Evolutionary conservation across 345 rosid genomes (phyloP), one percentile per base, ranked within the genome.

Genomic region (Eucalyptus cloeziana): DNA sequence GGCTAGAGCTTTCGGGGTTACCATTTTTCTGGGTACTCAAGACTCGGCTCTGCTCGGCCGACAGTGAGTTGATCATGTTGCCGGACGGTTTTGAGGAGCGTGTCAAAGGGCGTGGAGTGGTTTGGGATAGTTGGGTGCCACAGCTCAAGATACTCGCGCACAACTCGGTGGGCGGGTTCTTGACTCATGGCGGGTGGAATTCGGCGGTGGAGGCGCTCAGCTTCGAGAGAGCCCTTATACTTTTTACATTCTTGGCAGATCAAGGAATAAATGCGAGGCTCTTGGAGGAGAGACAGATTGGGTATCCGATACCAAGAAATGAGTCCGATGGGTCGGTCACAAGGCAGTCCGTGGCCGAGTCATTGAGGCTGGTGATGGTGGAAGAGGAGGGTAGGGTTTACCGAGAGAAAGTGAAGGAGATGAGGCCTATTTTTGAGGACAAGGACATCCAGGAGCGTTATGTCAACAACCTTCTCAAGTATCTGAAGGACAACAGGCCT

Each of bases 11-110:
- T 14, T 92, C 94, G 5, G 89, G 89, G 49, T 81, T 91, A 43
- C 92, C 94, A 11, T 93, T 94, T 88, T 91, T 94, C 4, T 94
- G 91, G 93, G 93, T 85, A 22, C 89, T 94, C 2, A 89, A 90
- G 89, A 91, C 88, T 45, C 90, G 12, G 25, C 60, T 50, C 0
- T 93, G 92, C 49, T 83, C 4, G 1, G 71, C 90, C 22, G 91
- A 93, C 37, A 81, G 45, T 2, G 94, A 92, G 52, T 13, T 40
- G 14, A 15, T 56, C 4, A 88, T 90, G 67, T 83, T 93, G 7
- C 94, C 94, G 0, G 88, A 86, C 2, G 94, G 94, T 8, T 92
- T 94, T 44, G 91, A 89, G n/a, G 91, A 91, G 37, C 51, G 93
- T 11, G 89, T 91, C 27, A 44, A 49, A 14, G 92, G 85, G 2